Evolutionary conservation across 2,329 filamentous ascomycete species (phyloP), one percentile per base, ranked within the genome.

Genomic region (Colletotrichum melonis): DNA sequence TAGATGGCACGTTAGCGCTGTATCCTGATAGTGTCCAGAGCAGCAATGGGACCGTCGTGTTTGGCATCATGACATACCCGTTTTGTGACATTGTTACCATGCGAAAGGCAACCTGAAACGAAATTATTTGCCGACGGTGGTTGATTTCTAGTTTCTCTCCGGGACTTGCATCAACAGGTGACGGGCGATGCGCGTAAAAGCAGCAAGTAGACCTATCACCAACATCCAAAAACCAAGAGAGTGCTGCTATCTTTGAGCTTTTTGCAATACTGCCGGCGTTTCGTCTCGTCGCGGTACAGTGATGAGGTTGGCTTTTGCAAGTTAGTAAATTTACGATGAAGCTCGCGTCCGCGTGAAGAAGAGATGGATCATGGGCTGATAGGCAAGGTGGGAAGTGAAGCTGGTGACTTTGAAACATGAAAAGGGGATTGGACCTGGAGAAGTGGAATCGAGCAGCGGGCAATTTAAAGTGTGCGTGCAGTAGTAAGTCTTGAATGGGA

Each of bases 61-160:
- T 49, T 49, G 19, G 7, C 42, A 57, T 24, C 28, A 46, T 62
- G 22, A 49, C 78, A 60, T 77, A 82, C 80, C 77, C 79, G 66
- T 76, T 78, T 69, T 78, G 79, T 77, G 80, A 76, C 80, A 82
- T 82, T 69, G 74, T 75, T 77, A 76, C 75, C 79, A 79, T 78
- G 63, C 57, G 69, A 54, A 58, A 16, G 38, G 56, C 28, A 30
- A 5, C 19, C 55, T 30, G 32, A 14, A 35, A 30, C n/a, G 32
- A 3, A 22, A 14, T 22, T 30, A 6, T 26, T n/a, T 28, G 24
- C 30, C 32, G 32, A 32, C 9, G 22, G 14, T 56, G 14, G 49
- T 49, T 24, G 49, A 26, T 19, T 46, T 30, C 24, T 26, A 22
- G 8, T 16, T 24, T 63, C 16, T 35, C 24, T n/a, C 14, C 22